These are phyloP conservation scores for Teunomyces pallodes DNA, from an alignment of 805 yeast genomes.

Conservation along the genomic window DNA sequence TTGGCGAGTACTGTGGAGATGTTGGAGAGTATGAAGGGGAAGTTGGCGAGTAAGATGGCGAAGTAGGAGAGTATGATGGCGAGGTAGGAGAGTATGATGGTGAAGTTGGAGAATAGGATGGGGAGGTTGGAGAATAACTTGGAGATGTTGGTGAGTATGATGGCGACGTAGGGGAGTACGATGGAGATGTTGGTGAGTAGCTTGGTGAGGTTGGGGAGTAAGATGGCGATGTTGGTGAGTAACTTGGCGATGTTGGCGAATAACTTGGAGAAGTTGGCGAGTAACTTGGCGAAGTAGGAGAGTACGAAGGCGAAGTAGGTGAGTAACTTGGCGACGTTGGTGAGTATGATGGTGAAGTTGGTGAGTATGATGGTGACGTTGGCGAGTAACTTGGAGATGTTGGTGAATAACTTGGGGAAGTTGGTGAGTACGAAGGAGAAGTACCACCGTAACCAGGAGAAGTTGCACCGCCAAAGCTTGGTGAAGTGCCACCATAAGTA, in stretches of 20 bases:
- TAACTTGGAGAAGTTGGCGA: slow-evolving; percentile 75
- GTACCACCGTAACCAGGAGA: slow-evolving; percentile 45
- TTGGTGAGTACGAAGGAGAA: slow-evolving; percentile 62
- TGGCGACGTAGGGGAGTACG: slow-evolving; percentile 56
- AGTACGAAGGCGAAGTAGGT: slow-evolving; percentile 67
- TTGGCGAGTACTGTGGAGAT: slow-evolving; percentile 24
- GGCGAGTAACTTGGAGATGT: slow-evolving; percentile 62
- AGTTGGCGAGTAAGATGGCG: slow-evolving; percentile 26
- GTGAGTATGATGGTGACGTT: slow-evolving; percentile 71
- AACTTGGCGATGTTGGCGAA: slow-evolving; percentile 76
- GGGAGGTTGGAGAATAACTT: slow-evolving; percentile 26
- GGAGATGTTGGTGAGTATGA: slow-evolving; percentile 27
- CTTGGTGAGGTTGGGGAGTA: slow-evolving; percentile 64
- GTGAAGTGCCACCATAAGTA: slow-evolving; percentile 48
- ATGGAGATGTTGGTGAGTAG: slow-evolving; percentile 72
- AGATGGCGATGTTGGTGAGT: slow-evolving; percentile 76
- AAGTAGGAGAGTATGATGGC: slow-evolving; percentile 25
- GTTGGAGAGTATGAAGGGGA: slow-evolving; percentile 24
- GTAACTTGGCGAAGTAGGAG: slow-evolving; percentile 80
- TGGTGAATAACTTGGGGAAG: slow-evolving; percentile 58
- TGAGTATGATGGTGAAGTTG: slow-evolving; percentile 65
- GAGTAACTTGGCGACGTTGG: slow-evolving; percentile 60
- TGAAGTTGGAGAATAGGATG: slow-evolving; percentile 26
- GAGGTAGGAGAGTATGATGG: slow-evolving; percentile 27
- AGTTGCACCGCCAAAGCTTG: slow-evolving; percentile 50